Evolutionary conservation across 2,329 filamentous ascomycete genomes (phyloP).

Genomic region (Hypoxylon sp.): DNA sequence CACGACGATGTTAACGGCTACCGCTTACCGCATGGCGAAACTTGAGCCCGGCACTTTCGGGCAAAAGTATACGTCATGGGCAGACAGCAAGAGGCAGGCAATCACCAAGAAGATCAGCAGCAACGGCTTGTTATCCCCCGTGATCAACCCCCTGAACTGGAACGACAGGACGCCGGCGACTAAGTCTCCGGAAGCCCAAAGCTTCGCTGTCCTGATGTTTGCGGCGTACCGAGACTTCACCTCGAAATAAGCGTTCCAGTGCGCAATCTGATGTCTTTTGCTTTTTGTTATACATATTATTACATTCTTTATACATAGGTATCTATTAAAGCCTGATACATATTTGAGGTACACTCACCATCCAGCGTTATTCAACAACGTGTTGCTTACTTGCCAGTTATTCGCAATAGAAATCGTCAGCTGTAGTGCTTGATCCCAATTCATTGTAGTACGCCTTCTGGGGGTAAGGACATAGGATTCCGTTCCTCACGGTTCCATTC

Average conservation of each 20-base stretch:
- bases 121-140: slow-evolving; percentile 58
- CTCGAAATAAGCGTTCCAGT: not conserved
- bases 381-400: not conserved
- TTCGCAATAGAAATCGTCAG: slow-evolving; percentile 21
- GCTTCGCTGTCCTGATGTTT: slow-evolving; percentile 60
- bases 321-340: not conserved
- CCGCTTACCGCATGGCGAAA: slow-evolving; percentile 62
- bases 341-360: not conserved
- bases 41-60: slow-evolving; percentile 58
- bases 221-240: slow-evolving; percentile 59
- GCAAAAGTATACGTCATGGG: slow-evolving; percentile 58
- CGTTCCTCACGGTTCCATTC: slow-evolving; percentile 10
- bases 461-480: slow-evolving; percentile 33
- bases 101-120: slow-evolving; percentile 56
- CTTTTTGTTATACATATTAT: not conserved
- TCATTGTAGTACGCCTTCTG: slow-evolving; percentile 26
- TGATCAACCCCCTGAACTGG: slow-evolving; percentile 60
- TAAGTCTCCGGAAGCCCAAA: slow-evolving; percentile 60
- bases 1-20: slow-evolving; percentile 61
- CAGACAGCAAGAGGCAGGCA: slow-evolving; percentile 57
- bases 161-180: slow-evolving; percentile 52
- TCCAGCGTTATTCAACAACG: not conserved
- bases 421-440: not conserved
- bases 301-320: slow-evolving; percentile 3
- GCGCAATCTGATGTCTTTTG: not conserved